Evolutionary conservation across 768 basidiomycete genomes (phyloP).

Genomic region (Lactifluus hygrophoroides): DNA sequence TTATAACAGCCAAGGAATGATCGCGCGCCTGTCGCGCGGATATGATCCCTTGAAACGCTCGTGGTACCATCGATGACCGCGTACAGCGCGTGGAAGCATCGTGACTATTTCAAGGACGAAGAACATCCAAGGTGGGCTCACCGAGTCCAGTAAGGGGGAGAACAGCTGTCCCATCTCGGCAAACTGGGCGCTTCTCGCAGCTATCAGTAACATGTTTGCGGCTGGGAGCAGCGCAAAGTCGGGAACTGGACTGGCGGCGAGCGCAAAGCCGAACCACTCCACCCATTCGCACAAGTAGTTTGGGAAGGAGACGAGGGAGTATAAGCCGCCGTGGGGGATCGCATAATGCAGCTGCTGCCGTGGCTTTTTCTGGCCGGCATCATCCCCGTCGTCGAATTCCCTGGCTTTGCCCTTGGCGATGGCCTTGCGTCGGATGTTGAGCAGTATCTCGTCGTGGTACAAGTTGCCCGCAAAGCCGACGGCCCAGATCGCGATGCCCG

Average conservation of each 20-base stretch:
- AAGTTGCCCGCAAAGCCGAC: conserved; percentile 73
- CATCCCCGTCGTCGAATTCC: conserved; percentile 16
- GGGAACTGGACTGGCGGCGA: conserved; percentile 55
- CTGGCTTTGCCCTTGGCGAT: conserved; percentile 27
- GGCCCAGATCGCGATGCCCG: conserved; percentile 58
- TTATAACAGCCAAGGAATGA: conserved; percentile 73
- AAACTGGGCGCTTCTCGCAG: neutral
- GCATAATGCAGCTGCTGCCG: conserved; percentile 51
- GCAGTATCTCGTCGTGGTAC: conserved; percentile 82
- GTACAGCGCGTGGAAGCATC: conserved; percentile 78
- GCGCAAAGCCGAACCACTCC: conserved; percentile 85
- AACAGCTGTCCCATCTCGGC: conserved; percentile 13
- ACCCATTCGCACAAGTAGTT: conserved; percentile 95
- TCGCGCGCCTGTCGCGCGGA: conserved; percentile 63
- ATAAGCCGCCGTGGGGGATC: conserved; percentile 74
- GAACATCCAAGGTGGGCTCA: conserved; percentile 77
- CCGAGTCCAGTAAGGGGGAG: conserved; percentile 27
- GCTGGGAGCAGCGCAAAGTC: conserved; percentile 20
- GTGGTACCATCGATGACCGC: conserved; percentile 83
- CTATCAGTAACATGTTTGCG: neutral
- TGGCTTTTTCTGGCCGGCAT: neutral
- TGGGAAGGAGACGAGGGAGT: conserved; percentile 75
- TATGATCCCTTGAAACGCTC: conserved; percentile 62
- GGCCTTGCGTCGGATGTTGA: conserved; percentile 68
- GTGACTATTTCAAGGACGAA: conserved; percentile 56